A percentile compares a stretch with the other conserved stretches of the same genome.
Evolutionary conservation across 2,329 filamentous ascomycete species (phyloP).

Genomic region (Fusarium metavorans): DNA sequence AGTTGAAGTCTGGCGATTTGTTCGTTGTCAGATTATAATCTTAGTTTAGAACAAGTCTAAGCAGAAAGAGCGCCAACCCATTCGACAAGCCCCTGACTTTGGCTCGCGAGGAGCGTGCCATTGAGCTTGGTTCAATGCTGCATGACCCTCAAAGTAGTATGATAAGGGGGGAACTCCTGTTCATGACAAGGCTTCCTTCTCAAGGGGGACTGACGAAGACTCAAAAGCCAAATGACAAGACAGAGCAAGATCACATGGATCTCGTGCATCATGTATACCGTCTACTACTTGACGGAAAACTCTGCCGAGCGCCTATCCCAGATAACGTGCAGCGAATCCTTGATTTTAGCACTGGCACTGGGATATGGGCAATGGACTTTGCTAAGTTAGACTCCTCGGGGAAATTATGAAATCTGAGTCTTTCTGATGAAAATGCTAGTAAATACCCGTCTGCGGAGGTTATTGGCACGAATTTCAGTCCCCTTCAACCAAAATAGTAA

Average conservation of each 20-base stretch:
- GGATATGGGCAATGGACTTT: conserved; percentile 10
- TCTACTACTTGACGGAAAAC: conserved; percentile 16
- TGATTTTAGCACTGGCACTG: not conserved
- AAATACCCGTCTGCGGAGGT: conserved; percentile 29
- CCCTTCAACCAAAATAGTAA: conserved; percentile 33
- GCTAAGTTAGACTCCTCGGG: conserved; percentile 17
- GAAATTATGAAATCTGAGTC: not conserved
- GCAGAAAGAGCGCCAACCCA: no score
- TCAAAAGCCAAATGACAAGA: conserved; percentile 27
- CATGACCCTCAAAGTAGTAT: no score
- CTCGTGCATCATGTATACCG: conserved; percentile 30
- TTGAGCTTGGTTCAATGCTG: no score
- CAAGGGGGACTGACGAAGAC: no score
- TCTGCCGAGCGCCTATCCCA: conserved; percentile 15
- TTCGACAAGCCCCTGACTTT: no score
- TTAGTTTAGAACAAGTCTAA: no score
- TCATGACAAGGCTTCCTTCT: no score
- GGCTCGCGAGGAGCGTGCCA: no score
- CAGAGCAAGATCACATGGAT: conserved; percentile 31
- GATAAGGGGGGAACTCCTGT: no score
- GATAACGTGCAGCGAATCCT: conserved; percentile 14
- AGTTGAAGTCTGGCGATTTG: no score
- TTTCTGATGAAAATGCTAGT: not conserved
- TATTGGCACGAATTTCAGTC: conserved; percentile 34
- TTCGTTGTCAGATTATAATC: no score